Base-by-base conservation (phyloP, 2,329 filamentous ascomycete genomes). In the Colletotrichum tamarilloi region DNA sequence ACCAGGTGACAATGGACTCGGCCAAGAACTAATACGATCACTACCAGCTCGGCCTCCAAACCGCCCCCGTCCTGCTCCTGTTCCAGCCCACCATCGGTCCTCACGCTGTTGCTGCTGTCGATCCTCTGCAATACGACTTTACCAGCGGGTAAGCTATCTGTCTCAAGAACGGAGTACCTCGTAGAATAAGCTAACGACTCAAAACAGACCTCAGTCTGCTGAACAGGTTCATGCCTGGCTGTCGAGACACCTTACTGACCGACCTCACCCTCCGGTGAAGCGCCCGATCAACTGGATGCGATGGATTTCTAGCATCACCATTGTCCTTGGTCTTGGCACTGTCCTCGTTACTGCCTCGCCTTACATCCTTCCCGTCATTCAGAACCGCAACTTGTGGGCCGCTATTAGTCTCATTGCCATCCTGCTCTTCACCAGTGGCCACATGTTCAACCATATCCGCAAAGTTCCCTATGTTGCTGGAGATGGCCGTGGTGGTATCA, bases 401-500 rank as follows among this genome's bases (percentile, higher is more conserved):
- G 94, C 94, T 26, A 84, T 97, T 79, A 97, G 94, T 83, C 86
- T 99, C 77, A 95, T 98, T 79, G 88, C 92, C 16, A 95, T 99
- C 75, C 89, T 99, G 55, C 87, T 98, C 71, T 99, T 98, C 85
- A 98, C 93, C 59, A 97, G 94, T 78, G 97, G 97, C 52, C 95
- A 98, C 84, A 99, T 99, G 97, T 99, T 97, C 89, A 99, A 98
- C 84, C 95, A 98, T 81, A 99, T 99, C 80, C 91, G 97, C 78
- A 96, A 97, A 82, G 94, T 97, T 3, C 97, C 97, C 3, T 99
- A 99, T 78, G 95, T 98, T 38, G 88, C 92, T 55, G 94, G 93
- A 55, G 92, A 98, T 81, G 94, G 95, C 49, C 91, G 90, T 67
- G 97, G 97, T 22, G 95, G 95, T 5, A 90, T 99, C 75, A 94